phyloP scores from a whole-genome alignment of 192 early-diverging fungal species.

The Coemansia sp. region DNA sequence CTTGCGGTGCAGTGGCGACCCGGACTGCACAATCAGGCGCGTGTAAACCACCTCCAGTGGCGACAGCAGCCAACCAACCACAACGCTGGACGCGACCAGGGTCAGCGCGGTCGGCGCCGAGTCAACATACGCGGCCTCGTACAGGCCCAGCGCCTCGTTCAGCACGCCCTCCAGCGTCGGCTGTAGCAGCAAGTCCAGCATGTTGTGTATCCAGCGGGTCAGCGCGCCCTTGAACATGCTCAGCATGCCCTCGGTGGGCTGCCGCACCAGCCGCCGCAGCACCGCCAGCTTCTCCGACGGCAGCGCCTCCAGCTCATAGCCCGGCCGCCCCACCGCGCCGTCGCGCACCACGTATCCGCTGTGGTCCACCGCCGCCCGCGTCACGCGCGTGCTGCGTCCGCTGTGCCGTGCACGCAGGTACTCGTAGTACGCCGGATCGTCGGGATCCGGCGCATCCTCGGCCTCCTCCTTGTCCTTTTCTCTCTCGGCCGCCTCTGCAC shows the following conservation, averaged over 20 bases:
- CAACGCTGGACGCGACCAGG: conserved; percentile 63
- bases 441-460: conserved; percentile 32
- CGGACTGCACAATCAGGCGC: conserved; percentile 79
- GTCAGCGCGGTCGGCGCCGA: conserved; percentile 63
- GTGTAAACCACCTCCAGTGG: conserved; percentile 90
- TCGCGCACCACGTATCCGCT: conserved; percentile 62
- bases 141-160: conserved; percentile 89
- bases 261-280: conserved; percentile 52
- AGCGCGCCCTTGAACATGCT: conserved; percentile 64
- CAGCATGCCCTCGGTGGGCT: conserved; percentile 63
- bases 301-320: conserved; percentile 61
- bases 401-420: conserved; percentile 42
- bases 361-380: conserved; percentile 35
- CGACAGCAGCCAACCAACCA: conserved; percentile 76
- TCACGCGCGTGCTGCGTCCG: conserved; percentile 9
- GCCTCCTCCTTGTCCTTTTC: neutral
- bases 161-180: conserved; percentile 81
- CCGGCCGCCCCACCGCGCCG: conserved; percentile 58
- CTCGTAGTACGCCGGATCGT: conserved; percentile 51
- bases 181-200: conserved; percentile 69
- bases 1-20: conserved; percentile 68
- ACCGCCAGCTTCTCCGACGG: conserved; percentile 57
- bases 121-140: conserved; percentile 73
- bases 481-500: neutral
- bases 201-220: conserved; percentile 72